Conservation (phyloP, 2,329 filamentous ascomycete genomes). For the Epichloe brachyelytri region DNA sequence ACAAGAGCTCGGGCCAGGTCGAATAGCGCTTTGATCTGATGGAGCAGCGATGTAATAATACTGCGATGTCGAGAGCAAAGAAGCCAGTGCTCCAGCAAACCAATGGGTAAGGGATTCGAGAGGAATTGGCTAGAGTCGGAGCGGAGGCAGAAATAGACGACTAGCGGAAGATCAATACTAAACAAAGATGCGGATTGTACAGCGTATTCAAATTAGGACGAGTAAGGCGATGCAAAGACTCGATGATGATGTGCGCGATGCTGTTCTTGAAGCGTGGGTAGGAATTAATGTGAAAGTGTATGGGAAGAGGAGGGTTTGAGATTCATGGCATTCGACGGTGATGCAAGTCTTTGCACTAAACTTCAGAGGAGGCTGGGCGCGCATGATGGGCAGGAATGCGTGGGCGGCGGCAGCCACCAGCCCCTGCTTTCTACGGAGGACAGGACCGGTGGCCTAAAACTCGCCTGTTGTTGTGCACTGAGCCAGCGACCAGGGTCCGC, state of each 20-base stretch:
- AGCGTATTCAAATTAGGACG: neutral
- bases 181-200: conserved; percentile 1
- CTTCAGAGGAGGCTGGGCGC: conserved; percentile 11
- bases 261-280: conserved; percentile 1
- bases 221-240: neutral
- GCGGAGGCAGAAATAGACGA: neutral
- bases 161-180: conserved; percentile 1
- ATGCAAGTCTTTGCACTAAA: conserved; percentile 3
- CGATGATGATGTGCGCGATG: neutral
- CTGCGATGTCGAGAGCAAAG: conserved; percentile 7
- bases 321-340: conserved; percentile 10
- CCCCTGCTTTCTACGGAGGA: conserved; percentile 5
- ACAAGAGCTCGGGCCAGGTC: neutral
- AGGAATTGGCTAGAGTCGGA: neutral
- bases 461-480: neutral
- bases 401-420: conserved; percentile 8
- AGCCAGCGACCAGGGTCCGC: neutral
- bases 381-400: conserved; percentile 6
- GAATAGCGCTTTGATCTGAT: neutral
- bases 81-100: conserved; percentile 7
- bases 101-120: neutral
- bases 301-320: conserved; percentile 10
- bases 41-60: neutral
- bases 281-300: neutral
- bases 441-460: neutral